phyloP scores from a whole-genome alignment of 352 stramenopile species.

The Lagenidium sp. region DNA sequence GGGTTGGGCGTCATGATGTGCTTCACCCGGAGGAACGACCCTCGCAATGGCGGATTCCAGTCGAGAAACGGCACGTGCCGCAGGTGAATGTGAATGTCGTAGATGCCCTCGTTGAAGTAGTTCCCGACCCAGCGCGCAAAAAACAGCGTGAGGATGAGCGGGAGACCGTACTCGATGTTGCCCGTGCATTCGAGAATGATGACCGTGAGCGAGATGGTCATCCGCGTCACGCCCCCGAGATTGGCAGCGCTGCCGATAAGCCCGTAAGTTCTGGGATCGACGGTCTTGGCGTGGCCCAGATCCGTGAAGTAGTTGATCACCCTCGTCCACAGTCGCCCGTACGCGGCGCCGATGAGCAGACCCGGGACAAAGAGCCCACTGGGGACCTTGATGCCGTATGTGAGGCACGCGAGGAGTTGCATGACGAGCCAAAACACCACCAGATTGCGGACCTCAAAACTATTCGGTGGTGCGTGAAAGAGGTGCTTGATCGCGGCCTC shows the following conservation, averaged over 20 bases:
- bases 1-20: conserved; percentile 95
- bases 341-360: conserved; percentile 92
- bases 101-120: conserved; percentile 98
- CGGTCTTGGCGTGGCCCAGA: conserved; percentile 40
- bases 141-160: conserved; percentile 97
- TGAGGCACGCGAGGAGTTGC: conserved; percentile 82
- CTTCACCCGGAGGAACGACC: conserved; percentile 67
- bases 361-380: conserved; percentile 96
- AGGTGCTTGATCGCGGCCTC: conserved; percentile 94
- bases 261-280: conserved; percentile 90
- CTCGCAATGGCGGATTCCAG: conserved; percentile 57
- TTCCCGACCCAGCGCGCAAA: conserved; percentile 96
- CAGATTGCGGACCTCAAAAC: conserved; percentile 68
- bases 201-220: conserved; percentile 98
- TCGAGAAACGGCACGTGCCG: conserved; percentile 77
- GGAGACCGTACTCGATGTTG: conserved; percentile 97
- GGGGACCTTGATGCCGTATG: conserved; percentile 95
- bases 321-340: conserved; percentile 87
- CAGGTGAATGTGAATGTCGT: conserved; percentile 98
- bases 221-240: conserved; percentile 94
- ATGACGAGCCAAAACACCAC: conserved; percentile 72
- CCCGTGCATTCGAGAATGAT: conserved; percentile 98
- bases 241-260: conserved; percentile 95
- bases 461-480: conserved; percentile 86
- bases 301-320: conserved; percentile 76